Percentiles rank a stretch among this genome's conserved stretches.
These are phyloP conservation scores for Lasiodiplodia sp. DNA, from an alignment of 2,329 filamentous ascomycete species.

Conservation along the genomic window DNA sequence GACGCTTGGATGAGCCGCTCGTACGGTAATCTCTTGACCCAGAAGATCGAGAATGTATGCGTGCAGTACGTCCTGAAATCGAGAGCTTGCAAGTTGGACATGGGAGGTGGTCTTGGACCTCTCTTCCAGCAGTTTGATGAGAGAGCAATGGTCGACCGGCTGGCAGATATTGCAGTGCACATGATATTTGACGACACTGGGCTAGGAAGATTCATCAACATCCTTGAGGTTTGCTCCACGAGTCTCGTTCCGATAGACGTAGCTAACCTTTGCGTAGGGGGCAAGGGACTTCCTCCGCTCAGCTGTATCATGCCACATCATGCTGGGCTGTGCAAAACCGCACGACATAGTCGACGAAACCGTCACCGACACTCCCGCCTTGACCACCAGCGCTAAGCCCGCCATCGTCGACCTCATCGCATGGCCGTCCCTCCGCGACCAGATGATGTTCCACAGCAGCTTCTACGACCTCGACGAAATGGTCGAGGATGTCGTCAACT, in stretches of 20 bases:
- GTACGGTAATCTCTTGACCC: neutral
- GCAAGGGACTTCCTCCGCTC: slow-evolving; percentile 9
- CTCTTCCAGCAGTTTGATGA: neutral
- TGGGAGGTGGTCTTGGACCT: neutral
- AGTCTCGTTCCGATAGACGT: no score
- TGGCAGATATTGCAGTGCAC: slow-evolving; percentile 8
- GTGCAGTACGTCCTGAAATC: slow-evolving; percentile 8
- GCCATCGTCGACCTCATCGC: slow-evolving; percentile 26
- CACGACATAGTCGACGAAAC: neutral
- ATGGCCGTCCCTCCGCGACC: slow-evolving; percentile 27
- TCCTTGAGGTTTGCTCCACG: neutral
- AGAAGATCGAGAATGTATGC: slow-evolving; percentile 18
- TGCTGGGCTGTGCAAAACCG: slow-evolving; percentile 4
- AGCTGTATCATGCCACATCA: slow-evolving; percentile 3
- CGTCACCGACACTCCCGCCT: neutral
- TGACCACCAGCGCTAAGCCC: neutral
- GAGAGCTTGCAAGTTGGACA: neutral
- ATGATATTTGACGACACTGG: slow-evolving; percentile 22
- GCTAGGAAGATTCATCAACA: slow-evolving; percentile 4
- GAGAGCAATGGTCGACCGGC: neutral
- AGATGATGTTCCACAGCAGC: slow-evolving; percentile 25
- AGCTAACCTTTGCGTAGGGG: neutral
- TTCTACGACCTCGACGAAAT: slow-evolving; percentile 25
- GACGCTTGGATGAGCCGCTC: slow-evolving; percentile 14
- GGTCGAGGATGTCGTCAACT: slow-evolving; percentile 21